Conservation (phyloP, 2,329 filamentous ascomycete species). For the Emmonsiellopsis sp. region DNA sequence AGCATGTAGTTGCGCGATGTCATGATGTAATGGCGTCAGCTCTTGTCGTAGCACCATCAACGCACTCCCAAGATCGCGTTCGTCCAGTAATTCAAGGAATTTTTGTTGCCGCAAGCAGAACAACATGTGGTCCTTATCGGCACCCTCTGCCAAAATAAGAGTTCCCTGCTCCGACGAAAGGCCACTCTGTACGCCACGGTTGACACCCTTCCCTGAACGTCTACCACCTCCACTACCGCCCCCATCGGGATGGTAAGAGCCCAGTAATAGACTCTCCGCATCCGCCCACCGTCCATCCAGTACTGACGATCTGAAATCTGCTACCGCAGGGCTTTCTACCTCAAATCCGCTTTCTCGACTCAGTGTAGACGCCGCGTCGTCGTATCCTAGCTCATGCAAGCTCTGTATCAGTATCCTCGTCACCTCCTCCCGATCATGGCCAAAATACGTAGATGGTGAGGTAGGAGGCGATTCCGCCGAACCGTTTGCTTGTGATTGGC, state of each 20-base stretch:
- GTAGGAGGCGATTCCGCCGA: constrained; percentile 22
- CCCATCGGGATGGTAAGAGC: constrained; percentile 32
- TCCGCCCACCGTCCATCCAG: constrained; percentile 70
- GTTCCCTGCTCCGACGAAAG: constrained; percentile 36
- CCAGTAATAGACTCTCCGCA: constrained; percentile 73
- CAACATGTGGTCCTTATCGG: constrained; percentile 69
- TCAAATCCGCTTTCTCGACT: constrained; percentile 76
- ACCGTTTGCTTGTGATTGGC: constrained; percentile 30
- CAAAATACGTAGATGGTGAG: constrained; percentile 52
- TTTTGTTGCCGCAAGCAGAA: constrained; percentile 91
- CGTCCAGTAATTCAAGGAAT: constrained; percentile 81
- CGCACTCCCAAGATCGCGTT: constrained; percentile 61
- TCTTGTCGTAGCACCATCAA: constrained; percentile 78
- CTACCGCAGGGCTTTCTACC: constrained; percentile 75
- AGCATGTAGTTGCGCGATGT: constrained; percentile 66
- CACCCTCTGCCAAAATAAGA: constrained; percentile 63
- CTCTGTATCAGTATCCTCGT: constrained; percentile 88
- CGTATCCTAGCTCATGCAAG: constrained; percentile 78
- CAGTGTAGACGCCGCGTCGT: constrained; percentile 62
- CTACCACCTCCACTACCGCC: constrained; percentile 33
- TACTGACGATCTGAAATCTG: constrained; percentile 74
- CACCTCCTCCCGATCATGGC: constrained; percentile 86
- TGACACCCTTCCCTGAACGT: constrained; percentile 14
- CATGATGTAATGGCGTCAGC: constrained; percentile 74
- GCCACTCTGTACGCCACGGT: neutral